phyloP scores from a whole-genome alignment of 371 early-diverging fungal genomes.

The Conidiobolus incongruus region DNA sequence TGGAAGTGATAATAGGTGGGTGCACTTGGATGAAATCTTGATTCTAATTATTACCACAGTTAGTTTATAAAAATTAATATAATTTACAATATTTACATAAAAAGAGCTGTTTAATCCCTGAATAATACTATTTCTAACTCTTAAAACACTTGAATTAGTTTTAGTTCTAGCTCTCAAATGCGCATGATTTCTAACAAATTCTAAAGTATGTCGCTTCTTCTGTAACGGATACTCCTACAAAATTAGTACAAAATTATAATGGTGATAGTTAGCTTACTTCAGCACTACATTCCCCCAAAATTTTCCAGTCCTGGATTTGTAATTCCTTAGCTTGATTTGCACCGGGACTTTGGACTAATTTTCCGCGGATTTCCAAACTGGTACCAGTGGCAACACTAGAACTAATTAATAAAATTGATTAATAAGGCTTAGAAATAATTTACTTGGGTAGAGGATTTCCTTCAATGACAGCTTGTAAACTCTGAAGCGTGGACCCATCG shows the following conservation, averaged over 20 bases:
- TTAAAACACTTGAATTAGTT: slow-evolving; percentile 13
- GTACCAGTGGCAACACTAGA: slow-evolving; percentile 28
- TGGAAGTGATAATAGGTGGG: slow-evolving; percentile 64
- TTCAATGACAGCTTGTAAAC: slow-evolving; percentile 46
- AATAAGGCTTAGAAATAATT: no score
- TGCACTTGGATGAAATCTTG: slow-evolving; percentile 57
- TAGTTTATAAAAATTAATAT: background rate
- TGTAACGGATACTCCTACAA: slow-evolving; percentile 60
- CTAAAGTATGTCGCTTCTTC: slow-evolving; percentile 58
- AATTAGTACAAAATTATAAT: background rate
- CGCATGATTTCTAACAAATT: slow-evolving; percentile 52
- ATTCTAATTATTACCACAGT: slow-evolving; percentile 8
- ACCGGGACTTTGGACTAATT: slow-evolving; percentile 36
- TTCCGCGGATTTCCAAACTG: slow-evolving; percentile 38
- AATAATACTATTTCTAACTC: no score
- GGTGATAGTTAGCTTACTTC: slow-evolving; percentile 13
- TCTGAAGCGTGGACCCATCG: slow-evolving; percentile 47
- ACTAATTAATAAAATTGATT: background rate
- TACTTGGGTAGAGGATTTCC: slow-evolving; percentile 8
- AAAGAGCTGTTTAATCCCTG: slow-evolving; percentile 1
- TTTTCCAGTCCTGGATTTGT: slow-evolving; percentile 22
- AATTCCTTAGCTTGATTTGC: slow-evolving; percentile 52
- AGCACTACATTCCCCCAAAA: slow-evolving; percentile 43
- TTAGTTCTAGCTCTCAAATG: slow-evolving; percentile 63
- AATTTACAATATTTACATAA: background rate